A percentile compares a stretch with the other conserved stretches of the same genome.
Conservation (phyloP, 768 basidiomycete species). For the Lactarius vividus region DNA sequence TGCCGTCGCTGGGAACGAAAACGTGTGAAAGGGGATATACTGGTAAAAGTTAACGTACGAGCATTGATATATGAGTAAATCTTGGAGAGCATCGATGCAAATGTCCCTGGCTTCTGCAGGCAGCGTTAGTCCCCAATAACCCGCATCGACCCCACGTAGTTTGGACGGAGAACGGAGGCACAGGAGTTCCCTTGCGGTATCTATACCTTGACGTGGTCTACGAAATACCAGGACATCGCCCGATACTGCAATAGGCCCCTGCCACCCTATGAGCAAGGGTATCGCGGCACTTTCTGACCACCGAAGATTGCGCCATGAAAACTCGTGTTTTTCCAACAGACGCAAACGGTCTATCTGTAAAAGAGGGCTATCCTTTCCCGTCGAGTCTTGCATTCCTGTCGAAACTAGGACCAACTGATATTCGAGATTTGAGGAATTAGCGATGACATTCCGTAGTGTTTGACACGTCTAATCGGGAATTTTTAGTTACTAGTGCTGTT, state of each 20-base stretch:
- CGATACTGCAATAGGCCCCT: not conserved
- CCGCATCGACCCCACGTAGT: not conserved
- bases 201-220: not conserved
- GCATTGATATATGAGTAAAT: not conserved
- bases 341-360: not conserved
- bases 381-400: not conserved
- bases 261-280: not conserved
- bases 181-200: not conserved
- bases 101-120: not conserved
- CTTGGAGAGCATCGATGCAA: not conserved
- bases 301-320: not conserved
- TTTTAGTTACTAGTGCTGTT: not conserved
- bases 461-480: not conserved
- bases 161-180: not conserved
- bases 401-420: not conserved
- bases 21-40: not conserved
- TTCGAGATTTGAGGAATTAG: not conserved
- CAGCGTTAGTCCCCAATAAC: not conserved
- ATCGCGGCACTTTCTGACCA: not conserved
- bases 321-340: not conserved
- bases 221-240: not conserved
- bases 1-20: not conserved
- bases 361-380: not conserved
- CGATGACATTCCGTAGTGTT: not conserved
- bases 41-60: not conserved